These are phyloP conservation scores for Xylariales sp. DNA, from an alignment of 2,329 filamentous ascomycete species.

Conservation along the genomic window DNA sequence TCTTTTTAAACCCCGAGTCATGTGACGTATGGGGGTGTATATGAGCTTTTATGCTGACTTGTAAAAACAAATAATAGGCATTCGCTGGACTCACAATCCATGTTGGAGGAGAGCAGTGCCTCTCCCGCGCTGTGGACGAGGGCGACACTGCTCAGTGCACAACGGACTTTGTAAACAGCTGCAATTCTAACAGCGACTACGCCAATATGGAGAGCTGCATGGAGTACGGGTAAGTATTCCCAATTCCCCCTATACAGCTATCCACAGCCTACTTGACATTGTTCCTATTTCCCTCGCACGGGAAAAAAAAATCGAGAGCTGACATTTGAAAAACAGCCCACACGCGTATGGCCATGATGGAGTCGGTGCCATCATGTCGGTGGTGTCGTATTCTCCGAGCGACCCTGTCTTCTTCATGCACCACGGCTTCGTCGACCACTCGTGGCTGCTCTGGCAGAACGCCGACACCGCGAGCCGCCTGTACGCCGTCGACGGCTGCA, in stretches of 20 bases:
- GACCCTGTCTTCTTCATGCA: constrained; percentile 26
- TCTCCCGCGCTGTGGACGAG: constrained; percentile 28
- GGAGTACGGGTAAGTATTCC: constrained; percentile 25
- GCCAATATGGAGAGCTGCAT: constrained; percentile 25
- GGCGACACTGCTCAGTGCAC: constrained; percentile 23
- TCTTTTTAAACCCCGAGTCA: background rate
- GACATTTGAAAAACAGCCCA: too few species aligned
- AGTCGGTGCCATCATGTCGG: constrained; percentile 29
- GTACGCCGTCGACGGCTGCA: constrained; percentile 19
- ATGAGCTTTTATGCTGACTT: too few species aligned
- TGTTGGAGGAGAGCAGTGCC: constrained; percentile 26
- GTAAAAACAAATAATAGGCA: too few species aligned
- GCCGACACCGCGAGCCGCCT: constrained; percentile 11
- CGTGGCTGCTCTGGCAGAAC: constrained; percentile 16
- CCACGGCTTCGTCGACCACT: constrained; percentile 16
- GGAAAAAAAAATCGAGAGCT: too few species aligned
- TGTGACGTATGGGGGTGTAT: too few species aligned
- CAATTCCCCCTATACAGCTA: background rate
- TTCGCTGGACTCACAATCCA: constrained; percentile 23
- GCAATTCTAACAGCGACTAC: constrained; percentile 23
- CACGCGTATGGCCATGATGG: constrained; percentile 32
- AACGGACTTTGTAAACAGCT: constrained; percentile 24
- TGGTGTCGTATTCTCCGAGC: constrained; percentile 26
- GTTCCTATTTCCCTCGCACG: too few species aligned
- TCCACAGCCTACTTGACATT: constrained; percentile 11